A percentile compares a stretch with the other conserved stretches of the same genome.
These are phyloP conservation scores for Paecilomyces sp. DNA, from an alignment of 2,329 filamentous ascomycete genomes.

Conservation along the genomic window DNA sequence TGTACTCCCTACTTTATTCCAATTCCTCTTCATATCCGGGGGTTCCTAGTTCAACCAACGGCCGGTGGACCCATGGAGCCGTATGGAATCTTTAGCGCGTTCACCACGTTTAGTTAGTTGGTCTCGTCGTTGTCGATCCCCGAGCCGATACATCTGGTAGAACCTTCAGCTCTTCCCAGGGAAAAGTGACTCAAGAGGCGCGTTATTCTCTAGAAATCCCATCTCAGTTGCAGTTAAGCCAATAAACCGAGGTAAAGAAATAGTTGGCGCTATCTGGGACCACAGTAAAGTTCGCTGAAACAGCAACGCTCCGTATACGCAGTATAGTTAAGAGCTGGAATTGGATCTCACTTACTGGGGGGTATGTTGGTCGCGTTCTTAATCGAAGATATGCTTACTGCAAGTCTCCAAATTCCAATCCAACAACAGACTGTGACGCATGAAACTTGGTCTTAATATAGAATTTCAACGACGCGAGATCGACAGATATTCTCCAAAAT, in stretches of 20 bases:
- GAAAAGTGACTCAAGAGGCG: not conserved
- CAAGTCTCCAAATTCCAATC: too few species aligned
- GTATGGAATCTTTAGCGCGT: not conserved
- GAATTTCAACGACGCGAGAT: not conserved
- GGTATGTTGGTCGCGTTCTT: too few species aligned
- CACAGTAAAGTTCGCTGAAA: too few species aligned
- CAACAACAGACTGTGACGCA: not conserved
- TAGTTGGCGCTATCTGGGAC: too few species aligned
- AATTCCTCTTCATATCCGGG: not conserved
- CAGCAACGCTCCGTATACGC: too few species aligned
- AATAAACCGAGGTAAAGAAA: too few species aligned
- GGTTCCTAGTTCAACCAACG: not conserved
- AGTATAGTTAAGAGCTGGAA: too few species aligned
- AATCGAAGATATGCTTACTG: too few species aligned
- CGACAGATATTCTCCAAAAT: not conserved
- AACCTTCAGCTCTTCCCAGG: not conserved
- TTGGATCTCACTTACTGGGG: too few species aligned
- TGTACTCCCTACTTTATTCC: not conserved
- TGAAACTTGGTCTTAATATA: not conserved
- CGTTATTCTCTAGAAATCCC: too few species aligned
- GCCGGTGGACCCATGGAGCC: not conserved
- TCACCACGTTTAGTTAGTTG: not conserved
- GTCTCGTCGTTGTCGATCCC: not conserved
- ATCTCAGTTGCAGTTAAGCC: too few species aligned
- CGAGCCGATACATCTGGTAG: not conserved